A percentile compares a stretch with the other conserved stretches of the same genome.
phyloP scores from a whole-genome alignment of 208 protist genomes.

The Trypanosomatidae sp. region DNA sequence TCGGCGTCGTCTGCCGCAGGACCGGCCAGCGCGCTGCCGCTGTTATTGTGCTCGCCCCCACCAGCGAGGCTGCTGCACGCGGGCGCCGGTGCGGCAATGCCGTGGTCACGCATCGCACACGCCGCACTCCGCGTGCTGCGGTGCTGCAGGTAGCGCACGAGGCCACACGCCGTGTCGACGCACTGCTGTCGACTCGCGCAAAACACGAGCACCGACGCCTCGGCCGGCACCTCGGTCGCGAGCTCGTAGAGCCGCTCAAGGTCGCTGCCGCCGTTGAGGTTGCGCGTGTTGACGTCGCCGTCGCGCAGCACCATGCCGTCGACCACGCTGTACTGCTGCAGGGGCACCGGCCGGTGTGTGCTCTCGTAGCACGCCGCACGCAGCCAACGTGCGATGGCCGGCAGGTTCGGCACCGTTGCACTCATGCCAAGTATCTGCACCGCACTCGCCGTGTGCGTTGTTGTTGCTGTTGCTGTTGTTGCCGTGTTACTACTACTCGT shows the following conservation, averaged over 20 bases:
- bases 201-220: conserved; percentile 69
- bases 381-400: conserved; percentile 67
- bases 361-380: conserved; percentile 51
- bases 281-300: conserved; percentile 23
- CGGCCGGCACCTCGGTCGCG: conserved; percentile 40
- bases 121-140: background rate
- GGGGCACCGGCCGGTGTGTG: conserved; percentile 64
- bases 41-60: background rate
- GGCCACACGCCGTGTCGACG: conserved; percentile 45
- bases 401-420: conserved; percentile 87
- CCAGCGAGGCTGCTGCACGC: background rate
- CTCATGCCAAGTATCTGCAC: conserved; percentile 90
- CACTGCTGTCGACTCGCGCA: conserved; percentile 69
- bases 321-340: conserved; percentile 56
- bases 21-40: background rate
- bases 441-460: background rate
- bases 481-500: background rate
- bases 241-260: conserved; percentile 34
- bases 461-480: background rate
- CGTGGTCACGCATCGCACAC: conserved; percentile 1
- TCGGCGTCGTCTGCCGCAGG: conserved; percentile 3
- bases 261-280: conserved; percentile 14
- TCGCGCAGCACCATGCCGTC: conserved; percentile 37
- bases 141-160: conserved; percentile 22
- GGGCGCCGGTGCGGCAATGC: conserved; percentile 7